Conservation (phyloP, 768 basidiomycete species). For the Lactarius deliciosus region DNA sequence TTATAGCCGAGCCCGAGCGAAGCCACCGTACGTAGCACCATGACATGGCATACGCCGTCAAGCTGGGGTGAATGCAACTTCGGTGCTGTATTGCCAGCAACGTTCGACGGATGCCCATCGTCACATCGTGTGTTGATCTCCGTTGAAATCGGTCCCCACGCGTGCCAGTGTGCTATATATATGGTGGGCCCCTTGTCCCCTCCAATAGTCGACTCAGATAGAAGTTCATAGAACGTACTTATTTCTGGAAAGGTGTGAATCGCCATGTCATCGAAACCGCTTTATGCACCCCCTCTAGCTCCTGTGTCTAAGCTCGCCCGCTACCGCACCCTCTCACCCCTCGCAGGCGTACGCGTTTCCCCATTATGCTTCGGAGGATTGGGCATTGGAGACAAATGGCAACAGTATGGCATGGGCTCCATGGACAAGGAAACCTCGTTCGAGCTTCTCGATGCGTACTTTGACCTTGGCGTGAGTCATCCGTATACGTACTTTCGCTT, state of each 20-base stretch:
- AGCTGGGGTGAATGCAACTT: too few relatives aligned
- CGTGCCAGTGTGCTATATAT: not conserved
- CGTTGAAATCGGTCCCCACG: not conserved
- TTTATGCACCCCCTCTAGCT: constrained; percentile 17
- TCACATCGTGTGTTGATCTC: not conserved
- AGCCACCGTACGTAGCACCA: too few relatives aligned
- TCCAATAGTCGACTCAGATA: not conserved
- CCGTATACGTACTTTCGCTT: not conserved
- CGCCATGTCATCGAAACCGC: not conserved
- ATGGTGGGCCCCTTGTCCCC: not conserved
- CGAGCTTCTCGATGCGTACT: constrained; percentile 46
- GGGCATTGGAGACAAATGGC: constrained; percentile 43
- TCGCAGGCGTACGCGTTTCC: constrained; percentile 41
- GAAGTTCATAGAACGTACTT: too few relatives aligned
- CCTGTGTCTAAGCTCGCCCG: constrained; percentile 34
- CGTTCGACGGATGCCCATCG: not conserved
- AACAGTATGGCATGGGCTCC: constrained; percentile 36
- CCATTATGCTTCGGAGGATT: constrained; percentile 41
- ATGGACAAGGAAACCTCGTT: constrained; percentile 45
- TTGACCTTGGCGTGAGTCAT: constrained; percentile 41
- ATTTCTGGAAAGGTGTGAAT: not conserved
- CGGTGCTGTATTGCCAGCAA: not conserved
- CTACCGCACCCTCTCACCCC: constrained; percentile 37
- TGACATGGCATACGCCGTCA: too few relatives aligned
- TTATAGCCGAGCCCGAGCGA: too few relatives aligned